A percentile compares a stretch with the other conserved stretches of the same genome.
Evolutionary conservation across 2,329 filamentous ascomycete genomes (phyloP).

Genomic region (Colletotrichum neosansevieriae): DNA sequence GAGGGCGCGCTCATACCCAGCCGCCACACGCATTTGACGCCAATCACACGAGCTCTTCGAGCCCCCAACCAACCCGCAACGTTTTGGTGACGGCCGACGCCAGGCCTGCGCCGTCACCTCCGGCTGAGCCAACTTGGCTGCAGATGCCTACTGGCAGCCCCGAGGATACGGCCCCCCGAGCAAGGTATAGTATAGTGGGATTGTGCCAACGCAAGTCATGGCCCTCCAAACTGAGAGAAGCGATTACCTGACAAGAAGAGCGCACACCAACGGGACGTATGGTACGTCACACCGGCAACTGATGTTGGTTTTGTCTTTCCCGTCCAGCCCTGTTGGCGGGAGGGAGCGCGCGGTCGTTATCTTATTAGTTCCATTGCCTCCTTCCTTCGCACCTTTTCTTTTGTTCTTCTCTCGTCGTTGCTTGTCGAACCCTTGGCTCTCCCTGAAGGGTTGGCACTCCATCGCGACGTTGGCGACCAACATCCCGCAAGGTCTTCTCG

Average conservation of each 20-base stretch:
- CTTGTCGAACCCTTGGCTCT: slow-evolving; percentile 1
- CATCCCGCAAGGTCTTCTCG: neutral
- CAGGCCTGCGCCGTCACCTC: slow-evolving; percentile 35
- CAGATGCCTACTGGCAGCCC: slow-evolving; percentile 19
- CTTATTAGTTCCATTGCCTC: slow-evolving; percentile 23
- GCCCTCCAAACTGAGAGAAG: neutral
- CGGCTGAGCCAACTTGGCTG: slow-evolving; percentile 33
- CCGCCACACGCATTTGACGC: slow-evolving; percentile 24
- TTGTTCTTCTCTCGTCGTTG: slow-evolving; percentile 5
- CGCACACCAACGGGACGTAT: neutral
- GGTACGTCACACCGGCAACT: slow-evolving; percentile 12
- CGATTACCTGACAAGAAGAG: slow-evolving; percentile 3
- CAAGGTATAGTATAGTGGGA: neutral
- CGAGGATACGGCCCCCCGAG: neutral
- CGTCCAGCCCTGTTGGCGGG: slow-evolving; percentile 16
- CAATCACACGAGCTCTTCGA: slow-evolving; percentile 10
- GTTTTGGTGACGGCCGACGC: slow-evolving; percentile 16
- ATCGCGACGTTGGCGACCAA: neutral
- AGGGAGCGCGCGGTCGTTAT: slow-evolving; percentile 14
- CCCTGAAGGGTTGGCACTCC: neutral
- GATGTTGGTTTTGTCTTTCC: slow-evolving; percentile 5
- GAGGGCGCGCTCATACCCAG: slow-evolving; percentile 12
- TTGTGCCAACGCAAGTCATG: neutral
- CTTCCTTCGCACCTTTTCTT: slow-evolving; percentile 1
- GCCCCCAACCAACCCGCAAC: slow-evolving; percentile 1